Evolutionary conservation across 257 asterid genomes (phyloP).

Genomic region (Sherardia arvensis): DNA sequence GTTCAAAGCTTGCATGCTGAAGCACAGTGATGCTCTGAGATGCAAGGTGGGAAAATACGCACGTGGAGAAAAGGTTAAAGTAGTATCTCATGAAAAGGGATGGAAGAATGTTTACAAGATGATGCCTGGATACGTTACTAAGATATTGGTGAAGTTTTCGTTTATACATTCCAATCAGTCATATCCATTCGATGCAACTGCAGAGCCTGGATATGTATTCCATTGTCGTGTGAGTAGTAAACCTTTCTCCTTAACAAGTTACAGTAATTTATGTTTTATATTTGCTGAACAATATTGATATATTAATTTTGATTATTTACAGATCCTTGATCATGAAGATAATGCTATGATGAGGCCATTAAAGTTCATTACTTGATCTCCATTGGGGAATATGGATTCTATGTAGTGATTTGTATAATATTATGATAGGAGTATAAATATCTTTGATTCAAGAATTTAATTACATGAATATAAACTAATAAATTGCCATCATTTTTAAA

Average conservation of each 20-base stretch:
- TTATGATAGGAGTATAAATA: too few relatives aligned
- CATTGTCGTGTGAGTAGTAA: conserved; percentile 73
- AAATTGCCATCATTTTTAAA: too few relatives aligned
- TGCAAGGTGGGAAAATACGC: conserved; percentile 38
- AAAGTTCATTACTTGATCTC: conserved; percentile 26
- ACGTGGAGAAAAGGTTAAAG: conserved; percentile 32
- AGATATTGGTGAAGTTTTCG: conserved; percentile 49
- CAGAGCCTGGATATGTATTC: conserved; percentile 71
- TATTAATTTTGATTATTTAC: conserved; percentile 7
- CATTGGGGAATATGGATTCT: too few relatives aligned
- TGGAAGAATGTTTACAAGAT: conserved; percentile 89
- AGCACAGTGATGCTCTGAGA: conserved; percentile 37
- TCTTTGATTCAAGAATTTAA: too few relatives aligned
- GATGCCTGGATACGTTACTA: conserved; percentile 61
- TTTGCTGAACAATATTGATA: too few relatives aligned
- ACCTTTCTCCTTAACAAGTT: background rate
- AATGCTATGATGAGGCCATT: conserved; percentile 89
- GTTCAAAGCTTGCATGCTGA: conserved; percentile 54
- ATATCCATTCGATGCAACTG: conserved; percentile 67
- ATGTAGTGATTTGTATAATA: too few relatives aligned
- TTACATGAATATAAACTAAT: too few relatives aligned
- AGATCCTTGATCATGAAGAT: conserved; percentile 88
- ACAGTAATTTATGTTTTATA: background rate
- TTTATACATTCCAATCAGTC: conserved; percentile 59
- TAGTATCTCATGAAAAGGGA: conserved; percentile 54